Evolutionary conservation across 208 protist genomes (phyloP).

Genomic region (Naegleria lovaniensis): DNA sequence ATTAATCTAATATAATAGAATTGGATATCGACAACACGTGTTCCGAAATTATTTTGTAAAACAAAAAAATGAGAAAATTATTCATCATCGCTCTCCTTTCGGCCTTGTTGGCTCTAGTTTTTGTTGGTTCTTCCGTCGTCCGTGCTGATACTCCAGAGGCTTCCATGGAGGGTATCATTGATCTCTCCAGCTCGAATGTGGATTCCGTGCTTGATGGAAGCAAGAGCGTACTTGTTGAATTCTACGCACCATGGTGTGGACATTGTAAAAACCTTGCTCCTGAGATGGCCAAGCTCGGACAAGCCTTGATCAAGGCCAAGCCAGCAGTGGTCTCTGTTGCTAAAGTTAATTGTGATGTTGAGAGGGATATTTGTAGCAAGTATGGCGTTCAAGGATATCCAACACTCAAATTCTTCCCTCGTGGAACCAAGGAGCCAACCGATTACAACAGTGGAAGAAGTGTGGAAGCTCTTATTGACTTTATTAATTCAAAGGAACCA

Average conservation of each 20-base stretch:
- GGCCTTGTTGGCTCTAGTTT: background rate
- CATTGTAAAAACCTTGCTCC: conserved; percentile 85
- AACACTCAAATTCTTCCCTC: conserved; percentile 73
- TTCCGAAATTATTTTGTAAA: too few species aligned
- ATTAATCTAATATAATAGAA: too few species aligned
- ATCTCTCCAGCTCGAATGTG: background rate
- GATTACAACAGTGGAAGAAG: conserved; percentile 55
- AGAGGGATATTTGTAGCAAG: background rate
- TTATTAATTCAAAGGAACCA: conserved; percentile 50
- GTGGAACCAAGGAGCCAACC: conserved; percentile 61
- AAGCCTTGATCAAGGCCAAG: conserved; percentile 15
- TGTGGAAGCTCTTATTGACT: conserved; percentile 54
- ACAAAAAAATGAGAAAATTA: background rate
- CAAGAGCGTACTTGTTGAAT: conserved; percentile 62
- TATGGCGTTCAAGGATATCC: conserved; percentile 40
- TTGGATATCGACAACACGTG: too few species aligned
- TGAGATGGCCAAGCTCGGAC: conserved; percentile 63
- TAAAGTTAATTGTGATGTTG: conserved; percentile 2
- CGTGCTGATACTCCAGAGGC: conserved; percentile 1
- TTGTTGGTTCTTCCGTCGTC: background rate
- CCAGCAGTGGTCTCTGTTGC: background rate
- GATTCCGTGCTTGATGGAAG: background rate
- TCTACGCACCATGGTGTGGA: conserved; percentile 87
- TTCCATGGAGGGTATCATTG: background rate
- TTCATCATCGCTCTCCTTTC: background rate